Percentiles rank a stretch among this genome's conserved stretches.
These are phyloP conservation scores for Yamadazyma sp. DNA, from an alignment of 1,139 yeast species.

Conservation along the genomic window DNA sequence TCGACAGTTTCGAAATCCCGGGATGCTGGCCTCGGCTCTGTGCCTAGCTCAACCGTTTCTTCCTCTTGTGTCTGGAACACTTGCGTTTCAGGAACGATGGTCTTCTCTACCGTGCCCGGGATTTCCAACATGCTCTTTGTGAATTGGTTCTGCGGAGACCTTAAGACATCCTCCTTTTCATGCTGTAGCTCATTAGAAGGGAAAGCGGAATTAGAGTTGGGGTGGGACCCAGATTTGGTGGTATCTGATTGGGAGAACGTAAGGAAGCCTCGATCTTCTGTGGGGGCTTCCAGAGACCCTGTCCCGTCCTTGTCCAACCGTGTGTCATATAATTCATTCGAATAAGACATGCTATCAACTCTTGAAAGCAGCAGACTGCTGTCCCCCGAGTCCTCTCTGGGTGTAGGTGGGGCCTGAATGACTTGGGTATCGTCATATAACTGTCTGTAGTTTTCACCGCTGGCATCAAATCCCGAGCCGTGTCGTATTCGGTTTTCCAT, in stretches of 20 bases:
- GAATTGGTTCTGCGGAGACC: constrained; percentile 3
- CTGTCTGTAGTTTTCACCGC: no score
- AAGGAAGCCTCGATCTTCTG: constrained; percentile 5
- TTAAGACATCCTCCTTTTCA: background rate
- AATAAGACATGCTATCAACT: background rate
- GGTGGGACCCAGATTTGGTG: background rate
- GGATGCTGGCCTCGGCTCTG: constrained; percentile 2
- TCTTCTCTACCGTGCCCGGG: constrained; percentile 17
- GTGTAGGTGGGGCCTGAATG: background rate
- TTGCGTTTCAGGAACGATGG: constrained; percentile 13
- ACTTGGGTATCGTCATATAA: constrained; percentile 1
- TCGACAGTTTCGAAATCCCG: constrained; percentile 12
- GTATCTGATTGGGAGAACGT: constrained; percentile 7
- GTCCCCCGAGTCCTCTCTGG: background rate
- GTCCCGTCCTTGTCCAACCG: no score
- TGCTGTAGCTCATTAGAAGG: no score
- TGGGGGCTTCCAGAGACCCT: background rate
- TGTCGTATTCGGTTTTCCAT: no score
- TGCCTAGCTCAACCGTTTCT: background rate
- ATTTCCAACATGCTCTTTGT: constrained; percentile 12
- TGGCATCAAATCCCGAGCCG: no score
- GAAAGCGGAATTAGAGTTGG: background rate
- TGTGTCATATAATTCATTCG: background rate
- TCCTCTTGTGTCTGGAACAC: constrained; percentile 20
- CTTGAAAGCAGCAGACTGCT: background rate